Percentiles rank a stretch among this genome's conserved stretches.
phyloP scores from a whole-genome alignment of 495 filamentous ascomycete genomes.

The Rostrohypoxylon terebratum region DNA sequence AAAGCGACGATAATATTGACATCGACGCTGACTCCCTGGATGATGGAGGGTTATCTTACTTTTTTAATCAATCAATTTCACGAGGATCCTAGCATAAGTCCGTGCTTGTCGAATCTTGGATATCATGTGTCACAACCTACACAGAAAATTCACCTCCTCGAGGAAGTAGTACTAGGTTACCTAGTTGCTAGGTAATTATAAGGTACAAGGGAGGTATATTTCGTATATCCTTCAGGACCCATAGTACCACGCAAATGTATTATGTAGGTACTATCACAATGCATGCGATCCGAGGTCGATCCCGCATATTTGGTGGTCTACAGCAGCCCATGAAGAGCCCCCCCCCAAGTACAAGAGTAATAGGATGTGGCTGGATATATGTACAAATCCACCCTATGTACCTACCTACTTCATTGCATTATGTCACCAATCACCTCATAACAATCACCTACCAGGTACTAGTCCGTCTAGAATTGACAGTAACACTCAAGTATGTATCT shows the following conservation, averaged over 20 bases:
- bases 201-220: not conserved
- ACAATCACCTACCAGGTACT: not conserved
- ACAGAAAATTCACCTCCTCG: not conserved
- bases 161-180: not conserved
- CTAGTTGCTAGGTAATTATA: not conserved
- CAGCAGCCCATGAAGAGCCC: not conserved
- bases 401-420: not conserved
- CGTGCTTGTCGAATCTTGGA: not conserved
- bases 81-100: not conserved
- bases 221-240: not conserved
- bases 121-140: not conserved
- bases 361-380: not conserved
- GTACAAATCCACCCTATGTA: not conserved
- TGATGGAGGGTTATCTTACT: not conserved
- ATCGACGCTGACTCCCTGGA: not conserved
- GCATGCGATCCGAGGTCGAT: slow-evolving; percentile 1
- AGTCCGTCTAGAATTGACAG: no score
- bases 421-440: not conserved
- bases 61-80: not conserved
- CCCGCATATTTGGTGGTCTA: not conserved
- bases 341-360: not conserved
- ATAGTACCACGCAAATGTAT: not conserved
- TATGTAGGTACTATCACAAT: not conserved
- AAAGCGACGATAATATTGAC: not conserved
- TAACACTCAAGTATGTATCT: not conserved